phyloP scores from a whole-genome alignment of 768 basidiomycete genomes.

The Phylloporus rhodoxanthus region DNA sequence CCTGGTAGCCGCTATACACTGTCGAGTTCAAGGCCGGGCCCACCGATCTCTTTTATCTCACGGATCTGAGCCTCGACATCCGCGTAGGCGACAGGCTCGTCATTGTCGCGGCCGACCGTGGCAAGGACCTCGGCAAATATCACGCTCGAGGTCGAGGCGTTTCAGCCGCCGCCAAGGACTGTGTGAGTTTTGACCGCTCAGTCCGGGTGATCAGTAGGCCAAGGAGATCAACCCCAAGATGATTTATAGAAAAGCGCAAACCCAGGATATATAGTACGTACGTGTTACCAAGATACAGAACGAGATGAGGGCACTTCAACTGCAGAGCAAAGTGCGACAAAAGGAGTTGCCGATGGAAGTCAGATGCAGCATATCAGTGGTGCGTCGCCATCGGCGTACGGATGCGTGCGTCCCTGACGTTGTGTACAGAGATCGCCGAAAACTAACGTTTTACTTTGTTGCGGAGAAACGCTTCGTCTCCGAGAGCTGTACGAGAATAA shows the following conservation, averaged over 20 bases:
- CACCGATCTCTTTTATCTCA: constrained; percentile 90
- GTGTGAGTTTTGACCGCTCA: constrained; percentile 42
- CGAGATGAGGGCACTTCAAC: constrained; percentile 84
- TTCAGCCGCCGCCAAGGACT: constrained; percentile 76
- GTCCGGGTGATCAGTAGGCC: constrained; percentile 42
- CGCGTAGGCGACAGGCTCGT: constrained; percentile 87
- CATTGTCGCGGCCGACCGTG: constrained; percentile 94
- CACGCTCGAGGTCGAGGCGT: constrained; percentile 82
- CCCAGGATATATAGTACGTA: constrained; percentile 74
- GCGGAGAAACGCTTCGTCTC: constrained; percentile 94
- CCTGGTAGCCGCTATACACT: constrained; percentile 87
- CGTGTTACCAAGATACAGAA: constrained; percentile 74
- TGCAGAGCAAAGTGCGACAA: constrained; percentile 86
- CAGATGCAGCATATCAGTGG: constrained; percentile 98
- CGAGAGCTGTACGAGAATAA: constrained; percentile 92
- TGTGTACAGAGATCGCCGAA: constrained; percentile 83
- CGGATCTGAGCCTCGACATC: constrained; percentile 59
- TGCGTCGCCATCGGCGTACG: constrained; percentile 33
- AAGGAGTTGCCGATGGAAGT: constrained; percentile 98
- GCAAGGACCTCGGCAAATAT: constrained; percentile 88
- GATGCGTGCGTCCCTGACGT: background rate
- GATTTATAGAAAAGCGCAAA: constrained; percentile 85
- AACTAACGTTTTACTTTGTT: constrained; percentile 96
- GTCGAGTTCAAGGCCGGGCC: constrained; percentile 97
- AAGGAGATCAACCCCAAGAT: constrained; percentile 97